Base-by-base conservation (phyloP, 2,329 filamentous ascomycete genomes). In the Aureobasidium melanogenum region DNA sequence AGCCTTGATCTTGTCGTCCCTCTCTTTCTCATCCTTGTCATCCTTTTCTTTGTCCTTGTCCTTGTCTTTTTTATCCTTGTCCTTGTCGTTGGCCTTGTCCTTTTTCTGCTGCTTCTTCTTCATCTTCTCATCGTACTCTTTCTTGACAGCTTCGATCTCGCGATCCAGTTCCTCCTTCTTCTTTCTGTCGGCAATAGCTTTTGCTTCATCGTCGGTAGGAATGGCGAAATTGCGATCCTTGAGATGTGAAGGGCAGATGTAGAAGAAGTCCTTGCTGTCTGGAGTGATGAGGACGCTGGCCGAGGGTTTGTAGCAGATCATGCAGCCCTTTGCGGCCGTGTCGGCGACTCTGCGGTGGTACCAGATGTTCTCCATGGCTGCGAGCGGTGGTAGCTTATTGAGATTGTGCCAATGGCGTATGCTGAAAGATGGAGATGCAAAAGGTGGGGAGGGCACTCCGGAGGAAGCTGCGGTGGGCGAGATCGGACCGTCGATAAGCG, bases 181-280 rank as follows among this genome's bases (percentile, higher is more conserved):
- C 82, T 72, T 86, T 81, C 69, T 83, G 69, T 63, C 87, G 78
- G 65, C 76, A 5, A 75, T 63, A 22, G 75, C 76, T 9, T 82
- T 86, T 57, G 85, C 82, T 69, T 92, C 88, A 63, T 89, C 80
- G 63, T 88, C 86, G 63, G 89, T 87, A 3, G 84, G 79, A 26
- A 80, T 80, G 70, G 89, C 93, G 73, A 97, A 97, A 43, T 88
- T 84, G 34, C 79, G 80, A 70, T 97, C 94, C 69, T 88, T 89
- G 9, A 97, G 78, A 74, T 99, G 94, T 34, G 82, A 79, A 6
- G 86, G 81, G 68, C 94, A 99, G 47, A 95, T 84, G 72, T 95
- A 97, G 77, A 99, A 97, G 65, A 69, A 67, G 76, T 94, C 92
- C 84, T 93, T 94, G 69, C 90, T 92, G 69, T 95, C 91, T 0